Base-by-base conservation (phyloP, 2,329 filamentous ascomycete genomes). In the Xylariomycetidae sp. region DNA sequence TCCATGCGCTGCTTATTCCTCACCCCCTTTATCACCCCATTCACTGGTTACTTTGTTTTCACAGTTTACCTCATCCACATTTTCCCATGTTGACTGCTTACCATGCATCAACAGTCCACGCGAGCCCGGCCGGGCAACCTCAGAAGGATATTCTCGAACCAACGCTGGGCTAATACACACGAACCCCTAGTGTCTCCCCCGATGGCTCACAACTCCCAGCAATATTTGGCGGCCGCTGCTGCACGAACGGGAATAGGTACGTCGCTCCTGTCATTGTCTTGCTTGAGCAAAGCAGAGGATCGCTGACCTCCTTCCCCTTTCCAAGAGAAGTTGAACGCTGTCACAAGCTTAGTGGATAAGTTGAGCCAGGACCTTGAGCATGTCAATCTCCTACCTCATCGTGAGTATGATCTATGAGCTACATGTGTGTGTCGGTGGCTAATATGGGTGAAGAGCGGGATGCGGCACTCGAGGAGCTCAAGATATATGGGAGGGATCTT, bases 401-500 rank as follows among this genome's bases (percentile, higher is more conserved):
- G 85, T 86, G 62, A 58, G 73, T 59, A 23, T 23, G 20, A 8
- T 23, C 17, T 17, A 28, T 19, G 16, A 15, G 13, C 6, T 14
- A 28, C n/a, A 19, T 29, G 16, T 22, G 17, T 27, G 15, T 23
- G 8, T 28, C 16, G 8, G 27, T 19, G 20, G 13, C 14, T 14
- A 17, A 33, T 42, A 31, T 33, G 23, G 17, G 22, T 13, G 27
- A 14, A 42, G 85, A 85, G 52, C 74, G 79, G 41, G 74, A 78
- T 48, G 61, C 69, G 8, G 66, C 69, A 10, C 59, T 84, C 4
- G 77, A 82, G 45, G 65, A 88, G 48, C 69, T 96, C 30, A 95
- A 95, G 60, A 67, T 89, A 19, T 76, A 85, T 50, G 84, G 88
- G 6, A 80, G 88, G 40, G 80, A 83, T 49, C 77, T 82, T 6